These are phyloP conservation scores for Saxophila tyrrhenica DNA, from an alignment of 495 filamentous ascomycete genomes.

Conservation along the genomic window DNA sequence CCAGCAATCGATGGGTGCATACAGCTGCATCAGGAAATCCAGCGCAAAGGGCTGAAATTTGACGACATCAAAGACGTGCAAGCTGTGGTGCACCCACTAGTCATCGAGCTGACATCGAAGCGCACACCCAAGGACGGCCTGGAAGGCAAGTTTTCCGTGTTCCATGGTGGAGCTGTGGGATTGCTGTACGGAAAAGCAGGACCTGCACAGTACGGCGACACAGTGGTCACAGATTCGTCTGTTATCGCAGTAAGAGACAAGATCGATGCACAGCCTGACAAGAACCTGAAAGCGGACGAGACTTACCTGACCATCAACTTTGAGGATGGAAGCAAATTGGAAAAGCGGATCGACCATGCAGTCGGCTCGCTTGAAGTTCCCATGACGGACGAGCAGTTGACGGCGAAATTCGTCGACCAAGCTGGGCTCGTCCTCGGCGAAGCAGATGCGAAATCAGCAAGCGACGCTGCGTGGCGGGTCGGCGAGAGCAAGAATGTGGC, in stretches of 20 bases:
- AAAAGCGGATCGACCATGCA: constrained; percentile 39
- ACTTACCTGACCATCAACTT: constrained; percentile 31
- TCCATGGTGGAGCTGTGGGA: constrained; percentile 39
- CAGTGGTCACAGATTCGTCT: constrained; percentile 30
- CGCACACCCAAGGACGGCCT: constrained; percentile 38
- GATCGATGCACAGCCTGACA: constrained; percentile 33
- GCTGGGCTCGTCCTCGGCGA: constrained; percentile 9
- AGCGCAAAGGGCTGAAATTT: constrained; percentile 18
- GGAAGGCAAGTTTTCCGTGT: constrained; percentile 45
- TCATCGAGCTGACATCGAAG: constrained; percentile 44
- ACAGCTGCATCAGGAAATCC: constrained; percentile 33
- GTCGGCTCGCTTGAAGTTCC: constrained; percentile 40
- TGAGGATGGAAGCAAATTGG: constrained; percentile 26
- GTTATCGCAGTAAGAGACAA: constrained; percentile 34
- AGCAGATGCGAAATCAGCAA: constrained; percentile 5
- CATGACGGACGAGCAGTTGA: constrained; percentile 35
- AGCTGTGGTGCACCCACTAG: constrained; percentile 39
- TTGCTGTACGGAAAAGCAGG: constrained; percentile 41
- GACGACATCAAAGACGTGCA: constrained; percentile 26
- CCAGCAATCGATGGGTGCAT: constrained; percentile 42
- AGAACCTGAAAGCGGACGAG: constrained; percentile 34
- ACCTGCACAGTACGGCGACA: constrained; percentile 39
- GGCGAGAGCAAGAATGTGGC: constrained; percentile 6
- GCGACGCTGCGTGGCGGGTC: constrained; percentile 10
- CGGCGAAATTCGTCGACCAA: constrained; percentile 34